Evolutionary conservation across 2,329 filamentous ascomycete species (phyloP).

Genomic region (Botryotinia globosa): DNA sequence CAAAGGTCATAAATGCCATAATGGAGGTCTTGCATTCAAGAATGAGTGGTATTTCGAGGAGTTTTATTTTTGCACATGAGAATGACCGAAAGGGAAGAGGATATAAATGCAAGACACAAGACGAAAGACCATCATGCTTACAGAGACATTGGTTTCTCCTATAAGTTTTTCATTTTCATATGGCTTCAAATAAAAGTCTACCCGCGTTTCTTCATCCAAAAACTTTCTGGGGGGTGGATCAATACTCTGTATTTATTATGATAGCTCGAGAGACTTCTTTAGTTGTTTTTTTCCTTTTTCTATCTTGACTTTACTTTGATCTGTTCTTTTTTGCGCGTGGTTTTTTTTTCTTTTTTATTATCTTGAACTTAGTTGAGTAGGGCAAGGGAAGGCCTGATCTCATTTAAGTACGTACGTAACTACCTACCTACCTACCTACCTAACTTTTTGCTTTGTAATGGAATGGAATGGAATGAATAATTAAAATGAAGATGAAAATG

Average conservation of each 20-base stretch:
- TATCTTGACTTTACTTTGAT: constrained; percentile 12
- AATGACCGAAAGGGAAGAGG: constrained; percentile 4
- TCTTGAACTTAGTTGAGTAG: neutral
- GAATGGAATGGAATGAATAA: constrained; percentile 9
- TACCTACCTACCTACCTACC: neutral
- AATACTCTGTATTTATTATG: constrained; percentile 23
- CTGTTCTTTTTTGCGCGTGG: neutral
- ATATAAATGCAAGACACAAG: constrained; percentile 1
- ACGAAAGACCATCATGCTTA: constrained; percentile 1
- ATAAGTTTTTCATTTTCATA: neutral
- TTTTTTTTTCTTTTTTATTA: neutral
- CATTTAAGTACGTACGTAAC: neutral
- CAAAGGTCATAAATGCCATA: constrained; percentile 7
- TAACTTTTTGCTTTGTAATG: constrained; percentile 19
- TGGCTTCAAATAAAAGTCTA: neutral
- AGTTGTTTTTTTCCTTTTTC: neutral
- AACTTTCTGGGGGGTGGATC: constrained; percentile 3
- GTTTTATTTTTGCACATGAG: constrained; percentile 19
- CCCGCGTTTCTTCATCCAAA: constrained; percentile 1
- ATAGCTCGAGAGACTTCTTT: constrained; percentile 14
- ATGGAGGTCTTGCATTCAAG: constrained; percentile 16
- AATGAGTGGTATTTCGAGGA: constrained; percentile 16
- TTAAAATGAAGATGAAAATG: neutral
- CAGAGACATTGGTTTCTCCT: constrained; percentile 5
- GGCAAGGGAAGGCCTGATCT: neutral